phyloP scores from a whole-genome alignment of 176 grass and related monocot species.

The Bolboschoenus planiculmis region DNA sequence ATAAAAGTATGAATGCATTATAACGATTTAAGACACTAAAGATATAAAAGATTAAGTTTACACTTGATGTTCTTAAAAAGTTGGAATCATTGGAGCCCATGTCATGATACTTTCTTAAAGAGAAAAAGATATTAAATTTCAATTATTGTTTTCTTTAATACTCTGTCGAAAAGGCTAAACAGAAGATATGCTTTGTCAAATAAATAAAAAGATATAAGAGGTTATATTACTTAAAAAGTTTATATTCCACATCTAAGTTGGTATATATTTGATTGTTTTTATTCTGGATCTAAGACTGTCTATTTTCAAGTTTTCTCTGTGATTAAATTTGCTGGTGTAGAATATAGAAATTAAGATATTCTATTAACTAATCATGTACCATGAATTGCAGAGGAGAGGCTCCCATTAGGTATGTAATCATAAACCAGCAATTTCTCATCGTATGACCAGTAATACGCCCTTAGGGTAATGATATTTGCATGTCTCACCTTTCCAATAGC shows the following conservation, averaged over 20 bases:
- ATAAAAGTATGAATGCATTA: neutral
- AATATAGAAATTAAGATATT: neutral
- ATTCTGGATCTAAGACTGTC: neutral
- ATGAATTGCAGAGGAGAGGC: constrained; percentile 74
- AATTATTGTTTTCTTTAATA: neutral
- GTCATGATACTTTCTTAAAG: constrained; percentile 4
- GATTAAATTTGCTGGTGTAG: neutral
- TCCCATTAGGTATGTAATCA: constrained; percentile 89
- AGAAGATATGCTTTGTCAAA: neutral
- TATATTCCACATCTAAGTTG: neutral
- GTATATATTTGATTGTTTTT: neutral
- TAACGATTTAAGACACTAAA: neutral
- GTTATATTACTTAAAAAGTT: neutral
- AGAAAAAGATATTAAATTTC: neutral
- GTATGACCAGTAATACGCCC: constrained; percentile 95
- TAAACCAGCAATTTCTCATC: constrained; percentile 96
- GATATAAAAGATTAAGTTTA: constrained; percentile 1
- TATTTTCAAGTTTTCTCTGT: neutral
- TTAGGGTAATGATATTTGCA: constrained; percentile 77
- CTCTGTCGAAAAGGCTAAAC: neutral
- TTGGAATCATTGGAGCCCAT: neutral
- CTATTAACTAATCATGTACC: constrained; percentile 32
- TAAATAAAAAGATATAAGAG: neutral
- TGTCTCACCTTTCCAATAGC: constrained; percentile 84
- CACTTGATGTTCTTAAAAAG: neutral